Evolutionary conservation across 441 rosid genomes (phyloP), one percentile per base, ranked within the genome.

Genomic region (Adansonia gregorii): DNA sequence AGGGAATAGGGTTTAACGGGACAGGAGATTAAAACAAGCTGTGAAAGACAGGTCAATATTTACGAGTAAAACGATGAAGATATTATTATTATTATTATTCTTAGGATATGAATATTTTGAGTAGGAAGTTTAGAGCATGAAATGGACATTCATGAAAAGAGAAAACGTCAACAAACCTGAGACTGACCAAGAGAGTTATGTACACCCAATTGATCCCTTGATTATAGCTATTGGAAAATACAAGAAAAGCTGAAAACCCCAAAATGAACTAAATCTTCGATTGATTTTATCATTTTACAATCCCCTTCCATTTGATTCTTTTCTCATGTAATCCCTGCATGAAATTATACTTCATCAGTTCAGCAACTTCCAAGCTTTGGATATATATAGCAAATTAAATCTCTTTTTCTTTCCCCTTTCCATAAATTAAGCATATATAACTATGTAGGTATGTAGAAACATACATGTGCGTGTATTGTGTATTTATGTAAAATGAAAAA

Each of bases 121-220:
- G 12, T 12, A 68, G 59, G 60, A 51, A 51, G 19, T 54, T 71
- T 71, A 49, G 73, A 35, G 59, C 58, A 51, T 51, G 27, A 68
- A 51, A 49, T 70, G 74, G 60, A 70, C 48, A 52, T 71, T 71
- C 63, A 15, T 31, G 15, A 14, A 52, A 52, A 54, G 8, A 54
- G 46, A 71, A 27, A 71, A 71, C 4, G n/a, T 27, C 54, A 71
- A 70, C 46, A 27, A 51, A 70, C 4, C 52, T 19, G 45, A 49
- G 43, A 24, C 14, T 65, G 59, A 49, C 45, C 46, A 27, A 24
- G 74, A 70, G 74, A 70, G 46, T 14, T 51, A 70, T 52, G 74
- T 54, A 71, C 74, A 31, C 49, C 48, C 48, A 31, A 71, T 61
- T 61, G 17, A 61, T 71, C 63, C 27, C 74, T 31, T 52, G 27